Evolutionary conservation across 2,329 filamentous ascomycete genomes (phyloP).

Genomic region (Clonostachys rhizophaga): DNA sequence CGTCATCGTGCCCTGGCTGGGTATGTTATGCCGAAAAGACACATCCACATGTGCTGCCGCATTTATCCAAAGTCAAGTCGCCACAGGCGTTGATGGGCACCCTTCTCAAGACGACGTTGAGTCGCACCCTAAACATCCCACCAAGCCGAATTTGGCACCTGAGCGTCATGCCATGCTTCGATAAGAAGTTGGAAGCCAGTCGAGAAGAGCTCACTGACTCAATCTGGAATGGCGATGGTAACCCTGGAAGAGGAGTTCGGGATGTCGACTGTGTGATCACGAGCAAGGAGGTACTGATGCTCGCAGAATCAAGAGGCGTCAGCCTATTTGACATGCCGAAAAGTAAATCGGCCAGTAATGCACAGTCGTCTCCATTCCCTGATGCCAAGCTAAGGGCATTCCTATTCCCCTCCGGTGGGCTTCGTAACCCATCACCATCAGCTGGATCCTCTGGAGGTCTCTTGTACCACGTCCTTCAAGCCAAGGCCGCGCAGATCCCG

Average conservation of each 20-base stretch:
- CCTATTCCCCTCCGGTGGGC: slow-evolving; percentile 56
- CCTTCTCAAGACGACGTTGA: slow-evolving; percentile 81
- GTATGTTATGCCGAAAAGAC: slow-evolving; percentile 99
- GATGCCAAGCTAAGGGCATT: slow-evolving; percentile 67
- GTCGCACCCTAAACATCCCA: slow-evolving; percentile 64
- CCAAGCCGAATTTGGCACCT: slow-evolving; percentile 89
- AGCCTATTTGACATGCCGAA: slow-evolving; percentile 70
- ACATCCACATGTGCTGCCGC: slow-evolving; percentile 86
- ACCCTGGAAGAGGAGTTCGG: slow-evolving; percentile 55
- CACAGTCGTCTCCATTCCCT: slow-evolving; percentile 60
- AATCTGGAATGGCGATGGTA: slow-evolving; percentile 57
- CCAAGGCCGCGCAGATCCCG: slow-evolving; percentile 65
- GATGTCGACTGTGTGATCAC: slow-evolving; percentile 99
- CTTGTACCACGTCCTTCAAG: slow-evolving; percentile 76
- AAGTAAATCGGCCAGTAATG: slow-evolving; percentile 16
- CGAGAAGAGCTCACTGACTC: slow-evolving; percentile 84
- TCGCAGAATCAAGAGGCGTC: slow-evolving; percentile 76
- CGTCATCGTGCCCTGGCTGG: slow-evolving; percentile 93
- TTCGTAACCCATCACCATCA: slow-evolving; percentile 37
- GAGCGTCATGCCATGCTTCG: slow-evolving; percentile 97
- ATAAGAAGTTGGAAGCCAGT: slow-evolving; percentile 97
- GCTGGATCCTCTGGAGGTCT: slow-evolving; percentile 87
- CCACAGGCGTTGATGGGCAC: slow-evolving; percentile 91
- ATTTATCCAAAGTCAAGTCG: slow-evolving; percentile 87
- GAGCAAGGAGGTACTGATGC: slow-evolving; percentile 86